Percentiles rank a stretch among this genome's conserved stretches.
These are phyloP conservation scores for Cladosporium sp. DNA, from an alignment of 2,329 filamentous ascomycete genomes.

Conservation along the genomic window DNA sequence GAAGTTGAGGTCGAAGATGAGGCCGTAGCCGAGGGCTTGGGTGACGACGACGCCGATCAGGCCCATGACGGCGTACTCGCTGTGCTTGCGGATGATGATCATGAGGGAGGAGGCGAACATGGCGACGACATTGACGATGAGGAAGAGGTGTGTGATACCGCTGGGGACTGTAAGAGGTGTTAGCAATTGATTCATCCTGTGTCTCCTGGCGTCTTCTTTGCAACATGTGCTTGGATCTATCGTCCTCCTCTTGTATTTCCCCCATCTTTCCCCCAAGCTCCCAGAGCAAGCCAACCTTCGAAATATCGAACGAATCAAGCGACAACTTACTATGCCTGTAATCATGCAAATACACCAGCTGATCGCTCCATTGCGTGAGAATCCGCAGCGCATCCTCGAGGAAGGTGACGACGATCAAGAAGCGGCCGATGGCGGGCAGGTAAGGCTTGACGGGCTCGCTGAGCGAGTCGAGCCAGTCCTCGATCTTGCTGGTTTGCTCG, in stretches of 20 bases:
- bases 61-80: conserved; percentile 86
- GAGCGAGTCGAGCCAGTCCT: conserved; percentile 83
- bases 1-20: conserved; percentile 99
- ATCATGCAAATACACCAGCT: conserved; percentile 87
- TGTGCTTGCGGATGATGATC: conserved; percentile 89
- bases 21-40: conserved; percentile 92
- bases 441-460: conserved; percentile 97
- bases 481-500: conserved; percentile 96
- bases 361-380: conserved; percentile 95
- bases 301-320: neutral
- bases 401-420: conserved; percentile 97
- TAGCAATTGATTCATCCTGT: neutral
- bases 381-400: conserved; percentile 95
- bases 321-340: conserved; percentile 81
- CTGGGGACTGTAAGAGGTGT: conserved; percentile 65
- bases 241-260: conserved; percentile 3
- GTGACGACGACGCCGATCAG: conserved; percentile 88
- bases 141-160: conserved; percentile 89
- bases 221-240: neutral
- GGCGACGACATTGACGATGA: conserved; percentile 82
- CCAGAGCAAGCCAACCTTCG: neutral
- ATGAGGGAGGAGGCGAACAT: conserved; percentile 81
- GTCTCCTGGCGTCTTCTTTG: neutral
- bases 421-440: conserved; percentile 91
- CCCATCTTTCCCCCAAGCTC: neutral